Evolutionary conservation across 2,329 filamentous ascomycete species (phyloP).

Genomic region (Sarocladiaceae sp.): DNA sequence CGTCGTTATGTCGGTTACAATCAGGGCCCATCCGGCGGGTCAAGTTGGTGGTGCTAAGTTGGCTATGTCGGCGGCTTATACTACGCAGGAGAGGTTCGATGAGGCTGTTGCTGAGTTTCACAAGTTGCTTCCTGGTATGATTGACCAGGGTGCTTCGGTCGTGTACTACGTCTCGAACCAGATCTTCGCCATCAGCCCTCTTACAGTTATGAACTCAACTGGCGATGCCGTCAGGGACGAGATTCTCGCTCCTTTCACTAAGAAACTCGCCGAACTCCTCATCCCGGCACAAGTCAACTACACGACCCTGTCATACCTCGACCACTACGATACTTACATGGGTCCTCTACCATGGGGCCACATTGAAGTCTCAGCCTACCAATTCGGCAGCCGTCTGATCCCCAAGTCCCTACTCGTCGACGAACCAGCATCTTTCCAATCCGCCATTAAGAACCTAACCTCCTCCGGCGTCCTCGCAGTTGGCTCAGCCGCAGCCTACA

Average conservation of each 20-base stretch:
- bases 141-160: slow-evolving; percentile 44
- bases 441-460: slow-evolving; percentile 25
- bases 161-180: slow-evolving; percentile 44
- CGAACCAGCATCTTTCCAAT: slow-evolving; percentile 22
- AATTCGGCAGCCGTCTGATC: slow-evolving; percentile 33
- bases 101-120: slow-evolving; percentile 40
- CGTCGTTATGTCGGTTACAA: slow-evolving; percentile 51
- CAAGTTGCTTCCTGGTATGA: slow-evolving; percentile 36
- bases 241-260: slow-evolving; percentile 27
- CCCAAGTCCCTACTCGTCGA: slow-evolving; percentile 25
- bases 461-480: slow-evolving; percentile 25
- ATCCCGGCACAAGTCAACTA: slow-evolving; percentile 18
- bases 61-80: slow-evolving; percentile 29
- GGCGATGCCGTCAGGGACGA: slow-evolving; percentile 17
- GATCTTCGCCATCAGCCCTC: slow-evolving; percentile 30
- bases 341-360: slow-evolving; percentile 29
- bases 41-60: slow-evolving; percentile 39
- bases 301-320: slow-evolving; percentile 24
- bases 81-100: slow-evolving; percentile 39
- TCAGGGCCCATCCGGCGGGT: slow-evolving; percentile 39
- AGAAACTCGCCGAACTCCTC: slow-evolving; percentile 19
- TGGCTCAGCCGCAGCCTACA: slow-evolving; percentile 26
- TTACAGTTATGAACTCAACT: slow-evolving; percentile 12
- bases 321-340: slow-evolving; percentile 30
- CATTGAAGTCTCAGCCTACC: slow-evolving; percentile 25